These are phyloP conservation scores for Grosmannia clavigera DNA, from an alignment of 2,329 filamentous ascomycete species.

Conservation along the genomic window DNA sequence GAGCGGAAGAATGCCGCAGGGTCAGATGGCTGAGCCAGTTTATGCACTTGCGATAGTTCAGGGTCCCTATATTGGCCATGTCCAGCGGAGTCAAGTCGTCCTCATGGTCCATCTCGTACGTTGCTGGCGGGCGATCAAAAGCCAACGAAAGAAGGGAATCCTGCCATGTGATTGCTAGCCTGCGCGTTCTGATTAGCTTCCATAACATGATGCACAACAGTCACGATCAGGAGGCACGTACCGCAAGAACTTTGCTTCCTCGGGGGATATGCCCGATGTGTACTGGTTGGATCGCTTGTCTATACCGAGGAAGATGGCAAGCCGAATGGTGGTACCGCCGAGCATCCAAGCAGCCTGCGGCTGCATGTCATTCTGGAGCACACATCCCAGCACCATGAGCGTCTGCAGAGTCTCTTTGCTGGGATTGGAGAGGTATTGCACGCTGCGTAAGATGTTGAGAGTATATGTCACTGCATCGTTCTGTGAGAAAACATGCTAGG, in stretches of 20 bases:
- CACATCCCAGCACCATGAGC: not conserved
- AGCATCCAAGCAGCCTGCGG: not conserved
- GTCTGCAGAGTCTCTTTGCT: too few relatives aligned
- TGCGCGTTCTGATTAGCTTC: not conserved
- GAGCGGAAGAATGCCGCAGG: not conserved
- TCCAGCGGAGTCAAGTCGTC: not conserved
- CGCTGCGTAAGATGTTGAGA: too few relatives aligned
- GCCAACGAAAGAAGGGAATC: not conserved
- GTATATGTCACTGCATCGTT: too few relatives aligned
- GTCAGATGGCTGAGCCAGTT: not conserved
- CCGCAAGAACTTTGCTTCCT: not conserved
- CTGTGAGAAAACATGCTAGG: not conserved
- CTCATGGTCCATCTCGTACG: not conserved
- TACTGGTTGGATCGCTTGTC: too few relatives aligned
- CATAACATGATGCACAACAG: too few relatives aligned
- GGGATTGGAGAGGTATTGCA: too few relatives aligned
- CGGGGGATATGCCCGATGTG: too few relatives aligned
- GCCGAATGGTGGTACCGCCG: not conserved
- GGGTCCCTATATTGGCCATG: not conserved
- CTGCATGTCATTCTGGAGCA: not conserved
- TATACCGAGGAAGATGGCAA: not conserved
- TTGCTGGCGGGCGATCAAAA: not conserved
- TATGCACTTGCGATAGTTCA: not conserved
- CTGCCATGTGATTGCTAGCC: not conserved
- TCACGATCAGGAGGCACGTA: not conserved